phyloP scores from a whole-genome alignment of 2,329 filamentous ascomycete genomes.

The Aspergillus sp. region DNA sequence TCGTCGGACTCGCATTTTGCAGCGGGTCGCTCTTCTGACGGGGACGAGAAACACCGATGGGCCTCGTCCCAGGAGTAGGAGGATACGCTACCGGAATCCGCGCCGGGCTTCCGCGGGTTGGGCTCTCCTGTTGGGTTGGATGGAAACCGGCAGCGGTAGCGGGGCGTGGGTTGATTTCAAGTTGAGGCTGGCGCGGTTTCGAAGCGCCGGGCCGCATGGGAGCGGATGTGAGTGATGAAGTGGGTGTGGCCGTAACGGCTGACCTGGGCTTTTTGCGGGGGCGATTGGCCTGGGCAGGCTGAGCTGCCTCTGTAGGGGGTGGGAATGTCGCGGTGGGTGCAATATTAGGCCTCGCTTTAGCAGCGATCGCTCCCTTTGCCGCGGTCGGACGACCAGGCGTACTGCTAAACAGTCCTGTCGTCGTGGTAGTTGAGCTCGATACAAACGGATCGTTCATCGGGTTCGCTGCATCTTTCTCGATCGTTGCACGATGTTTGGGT shows the following conservation, averaged over 20 bases:
- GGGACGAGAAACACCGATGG: conserved; percentile 27
- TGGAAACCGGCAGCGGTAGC: conserved; percentile 53
- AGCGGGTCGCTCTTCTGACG: conserved; percentile 32
- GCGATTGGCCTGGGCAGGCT: conserved; percentile 47
- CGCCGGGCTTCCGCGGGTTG: conserved; percentile 23
- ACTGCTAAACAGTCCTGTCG: conserved; percentile 19
- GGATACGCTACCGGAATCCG: conserved; percentile 20
- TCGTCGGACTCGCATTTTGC: conserved; percentile 28
- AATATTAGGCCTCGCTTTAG: conserved; percentile 65
- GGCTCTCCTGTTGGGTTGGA: conserved; percentile 30
- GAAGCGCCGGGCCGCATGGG: conserved; percentile 52
- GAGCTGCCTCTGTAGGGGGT: conserved; percentile 59
- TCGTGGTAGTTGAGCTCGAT: conserved; percentile 18
- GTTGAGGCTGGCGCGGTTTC: conserved; percentile 31
- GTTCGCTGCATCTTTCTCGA: conserved; percentile 83
- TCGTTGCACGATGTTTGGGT: conserved; percentile 70
- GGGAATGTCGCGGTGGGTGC: conserved; percentile 45
- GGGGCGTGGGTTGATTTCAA: conserved; percentile 36
- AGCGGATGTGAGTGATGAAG: conserved; percentile 56
- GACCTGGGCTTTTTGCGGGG: conserved; percentile 31
- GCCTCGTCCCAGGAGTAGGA: conserved; percentile 31
- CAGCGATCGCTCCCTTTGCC: conserved; percentile 79
- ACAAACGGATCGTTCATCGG: conserved; percentile 39
- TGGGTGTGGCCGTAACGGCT: conserved; percentile 35
- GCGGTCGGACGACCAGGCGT: conserved; percentile 55